A percentile compares a stretch with the other conserved stretches of the same genome.
Evolutionary conservation across 768 basidiomycete species (phyloP).

Genomic region (Tulasnella sp.): DNA sequence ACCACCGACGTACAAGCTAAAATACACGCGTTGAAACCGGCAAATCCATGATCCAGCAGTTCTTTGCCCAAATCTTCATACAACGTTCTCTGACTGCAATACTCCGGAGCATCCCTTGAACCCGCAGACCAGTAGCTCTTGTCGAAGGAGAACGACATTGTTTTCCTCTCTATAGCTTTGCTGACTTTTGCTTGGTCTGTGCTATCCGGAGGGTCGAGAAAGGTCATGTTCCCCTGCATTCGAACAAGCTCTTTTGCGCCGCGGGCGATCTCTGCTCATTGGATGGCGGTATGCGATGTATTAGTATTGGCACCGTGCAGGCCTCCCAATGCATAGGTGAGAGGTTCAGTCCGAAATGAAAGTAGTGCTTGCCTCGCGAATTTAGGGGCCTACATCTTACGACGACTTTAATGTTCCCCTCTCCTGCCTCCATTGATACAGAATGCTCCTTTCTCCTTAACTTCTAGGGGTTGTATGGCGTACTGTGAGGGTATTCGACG

Average conservation of each 20-base stretch:
- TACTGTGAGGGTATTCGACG: background rate
- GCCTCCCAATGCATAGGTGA: slow-evolving; percentile 7
- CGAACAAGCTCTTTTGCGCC: slow-evolving; percentile 92
- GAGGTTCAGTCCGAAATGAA: background rate
- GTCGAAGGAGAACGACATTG: slow-evolving; percentile 90
- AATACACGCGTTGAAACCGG: slow-evolving; percentile 97
- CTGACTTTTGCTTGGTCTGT: slow-evolving; percentile 54
- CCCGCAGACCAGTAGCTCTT: slow-evolving; percentile 98
- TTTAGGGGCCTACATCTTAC: slow-evolving; percentile 97
- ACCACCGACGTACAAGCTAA: slow-evolving; percentile 80
- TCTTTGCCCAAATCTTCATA: slow-evolving; percentile 94
- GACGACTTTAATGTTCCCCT: slow-evolving; percentile 48
- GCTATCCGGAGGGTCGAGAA: slow-evolving; percentile 81
- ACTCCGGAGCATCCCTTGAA: slow-evolving; percentile 78
- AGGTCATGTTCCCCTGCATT: slow-evolving; percentile 91
- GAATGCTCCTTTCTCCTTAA: background rate
- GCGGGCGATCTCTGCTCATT: slow-evolving; percentile 70
- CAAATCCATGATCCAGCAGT: slow-evolving; percentile 89
- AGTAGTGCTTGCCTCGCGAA: slow-evolving; percentile 63
- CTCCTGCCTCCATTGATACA: slow-evolving; percentile 24
- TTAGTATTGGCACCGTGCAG: background rate
- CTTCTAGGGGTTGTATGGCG: background rate
- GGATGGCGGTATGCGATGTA: background rate
- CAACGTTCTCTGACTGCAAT: slow-evolving; percentile 91
- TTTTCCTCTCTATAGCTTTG: slow-evolving; percentile 85